These are phyloP conservation scores for Rhazya stricta DNA, from an alignment of 257 asterid species.

Conservation along the genomic window DNA sequence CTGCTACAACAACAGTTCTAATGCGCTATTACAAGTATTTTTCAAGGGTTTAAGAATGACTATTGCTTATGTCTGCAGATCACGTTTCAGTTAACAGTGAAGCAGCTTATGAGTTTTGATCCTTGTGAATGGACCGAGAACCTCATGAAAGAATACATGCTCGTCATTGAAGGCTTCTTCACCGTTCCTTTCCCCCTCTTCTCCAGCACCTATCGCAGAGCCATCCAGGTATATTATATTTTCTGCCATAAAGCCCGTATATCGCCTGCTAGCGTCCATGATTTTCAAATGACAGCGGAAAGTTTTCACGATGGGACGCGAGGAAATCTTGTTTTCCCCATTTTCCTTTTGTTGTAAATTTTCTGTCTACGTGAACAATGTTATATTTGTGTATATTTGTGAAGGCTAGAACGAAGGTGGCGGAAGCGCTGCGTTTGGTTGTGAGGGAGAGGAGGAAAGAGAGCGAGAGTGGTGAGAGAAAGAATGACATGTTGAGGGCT, in stretches of 20 bases:
- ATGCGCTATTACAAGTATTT: neutral
- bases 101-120: constrained; percentile 96
- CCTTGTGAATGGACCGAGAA: constrained; percentile 97
- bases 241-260: too few species aligned
- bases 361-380: too few species aligned
- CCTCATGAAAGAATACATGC: constrained; percentile 97
- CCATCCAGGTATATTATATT: constrained; percentile 64
- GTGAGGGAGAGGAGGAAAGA: constrained; percentile 69
- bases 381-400: too few species aligned
- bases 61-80: constrained; percentile 48
- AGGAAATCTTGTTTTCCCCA: neutral
- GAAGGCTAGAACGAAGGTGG: constrained; percentile 93
- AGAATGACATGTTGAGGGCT: constrained; percentile 94
- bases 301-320: too few species aligned
- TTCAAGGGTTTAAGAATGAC: neutral
- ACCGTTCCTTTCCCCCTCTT: constrained; percentile 71
- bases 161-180: constrained; percentile 95
- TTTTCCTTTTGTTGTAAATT: neutral
- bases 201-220: constrained; percentile 85
- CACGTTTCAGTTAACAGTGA: constrained; percentile 83
- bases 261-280: too few species aligned
- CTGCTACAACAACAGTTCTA: neutral
- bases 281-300: too few species aligned
- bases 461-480: constrained; percentile 54
- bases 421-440: constrained; percentile 82